Conservation (phyloP, 2,329 filamentous ascomycete genomes). For the Cladosporium sp. region DNA sequence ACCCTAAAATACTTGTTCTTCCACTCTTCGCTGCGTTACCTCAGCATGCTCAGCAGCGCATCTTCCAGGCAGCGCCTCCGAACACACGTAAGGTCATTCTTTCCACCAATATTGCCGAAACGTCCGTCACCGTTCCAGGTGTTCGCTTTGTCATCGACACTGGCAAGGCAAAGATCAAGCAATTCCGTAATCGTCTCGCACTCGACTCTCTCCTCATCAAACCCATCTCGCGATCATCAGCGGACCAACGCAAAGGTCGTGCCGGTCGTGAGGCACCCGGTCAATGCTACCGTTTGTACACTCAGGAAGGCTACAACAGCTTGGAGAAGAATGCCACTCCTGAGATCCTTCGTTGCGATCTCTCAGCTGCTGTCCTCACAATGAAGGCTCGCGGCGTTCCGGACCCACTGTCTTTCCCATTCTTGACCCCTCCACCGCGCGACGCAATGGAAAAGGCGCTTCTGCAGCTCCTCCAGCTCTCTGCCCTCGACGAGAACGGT, state of each 20-base stretch:
- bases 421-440: conserved; percentile 74
- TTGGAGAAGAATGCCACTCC: conserved; percentile 73
- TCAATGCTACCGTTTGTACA: conserved; percentile 86
- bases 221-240: conserved; percentile 87
- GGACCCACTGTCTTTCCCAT: conserved; percentile 75
- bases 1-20: conserved; percentile 55
- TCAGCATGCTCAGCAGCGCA: conserved; percentile 77
- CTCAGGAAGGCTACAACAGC: conserved; percentile 66
- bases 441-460: conserved; percentile 79
- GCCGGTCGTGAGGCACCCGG: conserved; percentile 89
- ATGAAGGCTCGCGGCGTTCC: conserved; percentile 90
- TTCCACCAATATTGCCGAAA: conserved; percentile 97
- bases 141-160: conserved; percentile 89
- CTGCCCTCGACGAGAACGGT: conserved; percentile 68
- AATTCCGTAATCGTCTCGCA: conserved; percentile 77
- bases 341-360: conserved; percentile 86
- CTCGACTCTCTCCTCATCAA: conserved; percentile 89
- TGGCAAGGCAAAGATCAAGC: conserved; percentile 90
- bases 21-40: conserved; percentile 89
- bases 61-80: conserved; percentile 71
- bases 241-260: conserved; percentile 84
- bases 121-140: conserved; percentile 90
- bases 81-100: conserved; percentile 86
- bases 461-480: conserved; percentile 72
- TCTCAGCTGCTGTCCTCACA: conserved; percentile 78